A percentile compares a stretch with the other conserved stretches of the same genome.
phyloP scores from a whole-genome alignment of 2,329 filamentous ascomycete species.

The Verticillium isaacii region DNA sequence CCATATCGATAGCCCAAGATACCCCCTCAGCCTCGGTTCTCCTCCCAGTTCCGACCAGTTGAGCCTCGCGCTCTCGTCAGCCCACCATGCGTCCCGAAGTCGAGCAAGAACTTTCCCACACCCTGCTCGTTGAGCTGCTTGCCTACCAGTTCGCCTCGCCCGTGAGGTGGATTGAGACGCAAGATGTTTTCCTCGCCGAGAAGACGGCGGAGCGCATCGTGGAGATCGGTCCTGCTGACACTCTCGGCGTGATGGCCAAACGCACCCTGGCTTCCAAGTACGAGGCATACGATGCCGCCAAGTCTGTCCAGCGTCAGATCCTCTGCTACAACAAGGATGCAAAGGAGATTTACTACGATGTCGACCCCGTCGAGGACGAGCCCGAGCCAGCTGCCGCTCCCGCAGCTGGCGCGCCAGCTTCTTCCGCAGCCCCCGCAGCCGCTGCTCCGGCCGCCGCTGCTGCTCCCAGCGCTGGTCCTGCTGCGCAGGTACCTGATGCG shows the following conservation, averaged over 20 bases:
- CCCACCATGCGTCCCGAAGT: constrained; percentile 90
- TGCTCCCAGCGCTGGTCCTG: constrained; percentile 75
- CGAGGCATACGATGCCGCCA: constrained; percentile 96
- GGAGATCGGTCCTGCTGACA: constrained; percentile 95
- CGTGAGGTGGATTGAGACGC: constrained; percentile 99
- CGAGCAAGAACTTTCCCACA: constrained; percentile 98
- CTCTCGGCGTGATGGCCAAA: constrained; percentile 95
- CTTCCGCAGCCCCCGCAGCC: constrained; percentile 42
- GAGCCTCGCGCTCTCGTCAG: constrained; percentile 12
- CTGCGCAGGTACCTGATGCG: constrained; percentile 77
- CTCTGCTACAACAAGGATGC: constrained; percentile 99
- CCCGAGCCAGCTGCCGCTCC: constrained; percentile 54
- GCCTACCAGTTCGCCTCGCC: constrained; percentile 99
- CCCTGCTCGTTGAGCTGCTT: constrained; percentile 94
- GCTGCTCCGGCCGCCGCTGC: constrained; percentile 54
- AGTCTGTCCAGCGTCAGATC: constrained; percentile 93
- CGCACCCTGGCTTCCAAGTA: constrained; percentile 94
- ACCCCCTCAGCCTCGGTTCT: constrained; percentile 9
- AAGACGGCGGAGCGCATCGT: constrained; percentile 96
- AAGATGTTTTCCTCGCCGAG: constrained; percentile 98
- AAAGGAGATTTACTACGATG: constrained; percentile 99
- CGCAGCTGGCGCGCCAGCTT: constrained; percentile 22
- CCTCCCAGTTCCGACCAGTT: constrained; percentile 12
- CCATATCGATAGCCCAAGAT: constrained; percentile 3
- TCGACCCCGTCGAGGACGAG: constrained; percentile 91